phyloP scores from a whole-genome alignment of 1,139 yeast genomes.

The Blastobotrys illinoisensis region DNA sequence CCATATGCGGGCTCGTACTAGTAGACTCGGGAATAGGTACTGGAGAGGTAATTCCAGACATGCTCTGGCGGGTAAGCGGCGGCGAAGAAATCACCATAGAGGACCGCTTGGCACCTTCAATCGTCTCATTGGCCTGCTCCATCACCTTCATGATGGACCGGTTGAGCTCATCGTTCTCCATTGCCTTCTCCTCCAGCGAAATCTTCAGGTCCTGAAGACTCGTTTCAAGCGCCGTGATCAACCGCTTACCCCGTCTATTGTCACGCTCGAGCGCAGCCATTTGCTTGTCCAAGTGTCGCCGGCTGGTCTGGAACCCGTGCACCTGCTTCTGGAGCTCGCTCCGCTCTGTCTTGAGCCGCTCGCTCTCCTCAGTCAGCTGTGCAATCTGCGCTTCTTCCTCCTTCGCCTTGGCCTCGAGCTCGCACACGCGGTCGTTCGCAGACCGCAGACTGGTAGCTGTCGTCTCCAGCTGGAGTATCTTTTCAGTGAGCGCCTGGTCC shows the following conservation, averaged over 20 bases:
- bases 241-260: conserved; percentile 23
- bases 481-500: conserved; percentile 14
- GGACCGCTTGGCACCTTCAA: conserved; percentile 30
- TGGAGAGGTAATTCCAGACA: not conserved
- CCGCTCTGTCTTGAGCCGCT: conserved; percentile 21
- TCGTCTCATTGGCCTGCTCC: conserved; percentile 32
- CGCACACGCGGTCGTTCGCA: conserved; percentile 8
- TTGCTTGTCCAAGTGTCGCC: conserved; percentile 27
- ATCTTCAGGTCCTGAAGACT: conserved; percentile 33
- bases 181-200: conserved; percentile 33
- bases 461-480: conserved; percentile 10
- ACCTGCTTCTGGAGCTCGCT: conserved; percentile 27
- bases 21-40: not conserved
- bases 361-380: conserved; percentile 18
- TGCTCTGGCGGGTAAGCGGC: conserved; percentile 6
- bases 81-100: conserved; percentile 21
- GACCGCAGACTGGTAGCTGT: conserved; percentile 6
- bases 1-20: not conserved
- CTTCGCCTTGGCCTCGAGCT: conserved; percentile 12
- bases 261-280: conserved; percentile 25
- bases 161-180: conserved; percentile 35
- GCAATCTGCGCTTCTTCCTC: conserved; percentile 11
- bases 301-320: conserved; percentile 23
- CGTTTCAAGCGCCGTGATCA: conserved; percentile 27
- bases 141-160: conserved; percentile 31